Conservation (phyloP, 495 filamentous ascomycete genomes). For the Hypoxylon fuscum region DNA sequence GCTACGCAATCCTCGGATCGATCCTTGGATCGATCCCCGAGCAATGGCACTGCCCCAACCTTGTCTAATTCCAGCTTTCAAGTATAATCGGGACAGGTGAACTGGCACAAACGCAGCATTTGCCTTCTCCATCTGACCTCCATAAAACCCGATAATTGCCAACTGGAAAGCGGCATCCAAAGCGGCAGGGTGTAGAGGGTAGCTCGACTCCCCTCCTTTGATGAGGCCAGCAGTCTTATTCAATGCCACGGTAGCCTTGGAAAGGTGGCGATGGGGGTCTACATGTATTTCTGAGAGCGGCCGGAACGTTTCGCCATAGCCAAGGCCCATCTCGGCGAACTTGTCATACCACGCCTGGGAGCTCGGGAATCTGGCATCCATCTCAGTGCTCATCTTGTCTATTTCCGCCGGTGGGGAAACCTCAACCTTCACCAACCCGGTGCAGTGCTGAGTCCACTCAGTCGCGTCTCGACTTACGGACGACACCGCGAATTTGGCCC, state of each 20-base stretch:
- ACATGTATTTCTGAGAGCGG: slow-evolving; percentile 20
- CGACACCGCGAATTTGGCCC: slow-evolving; percentile 30
- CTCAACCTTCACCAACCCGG: slow-evolving; percentile 37
- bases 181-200: slow-evolving; percentile 52
- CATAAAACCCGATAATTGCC: slow-evolving; percentile 32
- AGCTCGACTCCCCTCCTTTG: slow-evolving; percentile 39
- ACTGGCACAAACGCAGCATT: slow-evolving; percentile 16
- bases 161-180: slow-evolving; percentile 38
- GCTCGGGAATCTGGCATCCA: too few species aligned
- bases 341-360: slow-evolving; percentile 29
- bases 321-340: slow-evolving; percentile 26
- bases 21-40: too few species aligned
- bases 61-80: background rate
- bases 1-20: slow-evolving; percentile 2
- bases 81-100: slow-evolving; percentile 7
- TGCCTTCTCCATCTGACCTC: slow-evolving; percentile 1
- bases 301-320: slow-evolving; percentile 37
- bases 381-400: background rate
- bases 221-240: slow-evolving; percentile 45
- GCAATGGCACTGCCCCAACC: slow-evolving; percentile 1
- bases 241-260: slow-evolving; percentile 29
- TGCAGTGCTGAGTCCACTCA: slow-evolving; percentile 36
- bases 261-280: slow-evolving; percentile 5
- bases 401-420: too few species aligned
- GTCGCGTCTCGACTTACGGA: slow-evolving; percentile 9